These are phyloP conservation scores for Saccharomyces pastorianus DNA, from an alignment of 1,139 yeast species.

Conservation along the genomic window DNA sequence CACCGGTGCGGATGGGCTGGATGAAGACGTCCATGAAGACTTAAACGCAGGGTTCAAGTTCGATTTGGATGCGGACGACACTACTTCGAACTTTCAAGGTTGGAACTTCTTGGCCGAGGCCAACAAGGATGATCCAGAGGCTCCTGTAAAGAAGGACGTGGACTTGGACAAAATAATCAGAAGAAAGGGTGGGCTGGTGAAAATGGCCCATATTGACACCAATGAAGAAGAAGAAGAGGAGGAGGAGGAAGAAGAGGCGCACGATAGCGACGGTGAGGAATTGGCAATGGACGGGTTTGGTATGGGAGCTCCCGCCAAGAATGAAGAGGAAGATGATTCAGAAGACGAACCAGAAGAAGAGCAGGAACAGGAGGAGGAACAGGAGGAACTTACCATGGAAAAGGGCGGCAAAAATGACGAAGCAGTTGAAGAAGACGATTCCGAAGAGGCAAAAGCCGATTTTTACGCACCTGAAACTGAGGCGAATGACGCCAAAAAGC, in stretches of 20 bases:
- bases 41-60: conserved; percentile 69
- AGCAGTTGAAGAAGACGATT: conserved; percentile 44
- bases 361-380: conserved; percentile 28
- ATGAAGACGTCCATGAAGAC: conserved; percentile 41
- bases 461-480: conserved; percentile 56
- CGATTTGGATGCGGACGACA: conserved; percentile 47
- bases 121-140: conserved; percentile 27
- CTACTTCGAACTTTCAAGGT: conserved; percentile 48
- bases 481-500: conserved; percentile 38
- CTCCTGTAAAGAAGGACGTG: conserved; percentile 45
- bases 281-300: conserved; percentile 68
- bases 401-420: conserved; percentile 34
- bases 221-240: conserved; percentile 35
- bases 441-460: conserved; percentile 64
- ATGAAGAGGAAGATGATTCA: conserved; percentile 27
- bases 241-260: conserved; percentile 9
- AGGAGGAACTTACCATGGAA: conserved; percentile 21
- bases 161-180: conserved; percentile 79
- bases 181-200: conserved; percentile 67
- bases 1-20: conserved; percentile 23
- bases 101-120: conserved; percentile 72
- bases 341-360: conserved; percentile 10
- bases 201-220: conserved; percentile 41
- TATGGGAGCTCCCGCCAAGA: conserved; percentile 43
- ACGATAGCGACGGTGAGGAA: conserved; percentile 42